Base-by-base conservation (phyloP, 768 basidiomycete genomes). In the Asterophora parasitica region DNA sequence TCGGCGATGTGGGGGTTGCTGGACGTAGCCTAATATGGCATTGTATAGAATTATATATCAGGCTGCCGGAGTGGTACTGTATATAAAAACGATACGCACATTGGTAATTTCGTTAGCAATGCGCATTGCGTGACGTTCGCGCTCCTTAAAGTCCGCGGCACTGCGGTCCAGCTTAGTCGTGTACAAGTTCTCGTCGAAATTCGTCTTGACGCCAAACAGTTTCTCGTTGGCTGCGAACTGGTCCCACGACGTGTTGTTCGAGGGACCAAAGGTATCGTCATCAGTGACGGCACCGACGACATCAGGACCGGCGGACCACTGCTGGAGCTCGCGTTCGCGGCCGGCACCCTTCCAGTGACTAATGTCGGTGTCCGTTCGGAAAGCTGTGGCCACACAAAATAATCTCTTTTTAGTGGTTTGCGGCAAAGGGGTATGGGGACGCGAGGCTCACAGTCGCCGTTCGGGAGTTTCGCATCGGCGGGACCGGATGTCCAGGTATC, bases 171-270 rank as follows among this genome's bases (percentile, higher is more conserved):
- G 75, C 68, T 83, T 92, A 13, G 95, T 98, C 9, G 96, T 98
- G 65, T 99, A 99, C 28, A 83, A 62, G 48, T 95, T 89, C 70
- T 99, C 96, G 59, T 95, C 86, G 66, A 91, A 99, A 57, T 80
- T 81, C 7, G 92, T 92, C 59, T 76, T 92, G 52, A 95, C 83
- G 17, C 96, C 96, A 61, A 96, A 98, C 46, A 91, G 74, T 58
- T 87, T 76, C 67, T 98, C 95, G 66, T 98, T 99, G 34, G 74
- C 90, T 15, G 83, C 84, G 58, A 95, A 99, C 65, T 96, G 92
- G 65, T 99, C 93, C 91, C 94, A 93, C 2, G 73, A 60, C 23
- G 67, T 61, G 49, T 67, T 70, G 36, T 58, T 64, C 12, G 75
- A 65, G 9, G 75, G 60, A 4, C 82, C 85, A 56, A 90, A 91